Evolutionary conservation across 2,329 filamentous ascomycete species (phyloP).

Genomic region (Fusarium zealandicum): DNA sequence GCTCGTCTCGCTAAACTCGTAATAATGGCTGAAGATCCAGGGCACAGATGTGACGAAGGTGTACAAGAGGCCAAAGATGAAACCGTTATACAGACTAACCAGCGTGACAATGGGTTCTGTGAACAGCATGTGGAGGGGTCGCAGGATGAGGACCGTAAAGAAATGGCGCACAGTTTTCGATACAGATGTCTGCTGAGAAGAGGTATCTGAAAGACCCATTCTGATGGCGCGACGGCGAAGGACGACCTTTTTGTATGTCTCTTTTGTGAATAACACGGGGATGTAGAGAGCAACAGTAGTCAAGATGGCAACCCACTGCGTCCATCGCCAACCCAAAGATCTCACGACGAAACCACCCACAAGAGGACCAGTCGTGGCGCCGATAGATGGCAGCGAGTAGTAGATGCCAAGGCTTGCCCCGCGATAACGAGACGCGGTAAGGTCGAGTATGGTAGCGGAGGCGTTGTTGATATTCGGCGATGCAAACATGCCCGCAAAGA

Average conservation of each 20-base stretch:
- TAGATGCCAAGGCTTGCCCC: slow-evolving; percentile 19
- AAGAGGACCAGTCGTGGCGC: slow-evolving; percentile 16
- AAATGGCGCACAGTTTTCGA: slow-evolving; percentile 5
- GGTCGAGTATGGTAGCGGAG: slow-evolving; percentile 27
- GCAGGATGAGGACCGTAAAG: slow-evolving; percentile 26
- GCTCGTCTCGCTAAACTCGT: background rate
- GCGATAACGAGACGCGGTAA: background rate
- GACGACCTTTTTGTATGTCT: slow-evolving; percentile 28
- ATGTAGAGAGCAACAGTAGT: slow-evolving; percentile 12
- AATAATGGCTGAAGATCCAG: slow-evolving; percentile 22
- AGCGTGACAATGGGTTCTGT: slow-evolving; percentile 22
- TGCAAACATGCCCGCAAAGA: slow-evolving; percentile 27
- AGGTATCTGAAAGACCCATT: slow-evolving; percentile 21
- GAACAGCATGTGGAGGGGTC: slow-evolving; percentile 24
- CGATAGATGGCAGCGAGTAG: slow-evolving; percentile 24
- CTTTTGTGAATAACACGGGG: slow-evolving; percentile 18
- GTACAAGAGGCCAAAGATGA: slow-evolving; percentile 25
- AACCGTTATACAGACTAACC: slow-evolving; percentile 26
- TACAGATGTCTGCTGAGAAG: slow-evolving; percentile 17
- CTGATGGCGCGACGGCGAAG: slow-evolving; percentile 10
- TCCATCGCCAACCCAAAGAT: slow-evolving; percentile 22
- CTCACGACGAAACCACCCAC: slow-evolving; percentile 16
- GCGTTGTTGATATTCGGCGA: slow-evolving; percentile 29
- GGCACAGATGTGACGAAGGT: slow-evolving; percentile 27
- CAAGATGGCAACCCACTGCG: slow-evolving; percentile 24